Base-by-base conservation (phyloP, 495 filamentous ascomycete genomes). In the Xylona heveae region DNA sequence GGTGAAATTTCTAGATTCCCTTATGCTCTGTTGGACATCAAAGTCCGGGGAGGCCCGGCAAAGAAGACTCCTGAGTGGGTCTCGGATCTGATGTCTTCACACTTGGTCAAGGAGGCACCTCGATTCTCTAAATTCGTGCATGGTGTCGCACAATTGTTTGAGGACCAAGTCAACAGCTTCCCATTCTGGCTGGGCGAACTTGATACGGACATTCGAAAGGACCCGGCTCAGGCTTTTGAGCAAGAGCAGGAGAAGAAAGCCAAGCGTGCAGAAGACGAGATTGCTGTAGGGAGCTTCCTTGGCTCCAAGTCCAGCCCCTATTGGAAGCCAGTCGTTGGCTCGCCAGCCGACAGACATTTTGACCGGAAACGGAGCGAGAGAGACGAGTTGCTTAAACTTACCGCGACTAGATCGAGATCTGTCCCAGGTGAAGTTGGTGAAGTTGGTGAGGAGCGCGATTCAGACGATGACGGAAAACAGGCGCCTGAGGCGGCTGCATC, bases 91-190 rank as follows among this genome's bases (percentile, higher is more conserved):
- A 91, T 88, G 69, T 61, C 66, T 28, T 91, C 81, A 6, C 88
- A 97, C 46, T 66, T 97, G 10, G 77, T 97, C 30, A 82, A 88
- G 50, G 70, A 78, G 31, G 74, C 75, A 2, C 78, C 84, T 3
- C 68, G 79, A 15, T 97, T 97, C 54, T 91, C 81, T 24, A 97
- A 97, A 47, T 95, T 95, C 44, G 77, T 85, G 14, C 88, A 97
- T 42, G 88, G 90, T 37, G 71, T 90, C 1, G 83, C 84, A 8
- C 68, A 71, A 23, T 59, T 95, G 5, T 95, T 93, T 44, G 90
- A 95, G 37, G 90, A 95, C 47, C 60, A 91, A 46, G 85, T 97
- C 50, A 95, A 95, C 54, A 80, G 64, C 35, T 71, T 97, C 36
- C 88, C 88, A 3, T 93, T 95, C 61, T 97, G 88, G 88, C 67